Conservation (phyloP, 2,329 filamentous ascomycete genomes). For the Pseudogymnoascus sp. region DNA sequence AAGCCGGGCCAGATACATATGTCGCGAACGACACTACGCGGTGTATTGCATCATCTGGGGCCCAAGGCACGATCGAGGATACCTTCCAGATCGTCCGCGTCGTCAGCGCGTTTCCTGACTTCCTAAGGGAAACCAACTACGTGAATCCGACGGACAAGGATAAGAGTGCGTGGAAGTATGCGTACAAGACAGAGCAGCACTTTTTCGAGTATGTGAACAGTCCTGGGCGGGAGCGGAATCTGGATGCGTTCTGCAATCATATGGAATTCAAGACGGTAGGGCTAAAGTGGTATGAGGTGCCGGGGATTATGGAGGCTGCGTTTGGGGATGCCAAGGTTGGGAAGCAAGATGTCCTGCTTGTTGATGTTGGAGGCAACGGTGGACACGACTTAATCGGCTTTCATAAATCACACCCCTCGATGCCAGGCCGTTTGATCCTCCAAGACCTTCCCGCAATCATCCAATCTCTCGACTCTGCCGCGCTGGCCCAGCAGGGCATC, state of each 20-base stretch:
- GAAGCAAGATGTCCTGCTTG: conserved; percentile 3
- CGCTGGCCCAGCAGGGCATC: conserved; percentile 16
- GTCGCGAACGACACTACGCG: background rate
- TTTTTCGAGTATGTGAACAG: conserved; percentile 6
- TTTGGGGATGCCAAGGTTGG: conserved; percentile 1
- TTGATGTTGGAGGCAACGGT: conserved; percentile 13
- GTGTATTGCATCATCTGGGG: background rate
- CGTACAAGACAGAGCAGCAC: conserved; percentile 8
- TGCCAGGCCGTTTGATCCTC: conserved; percentile 9
- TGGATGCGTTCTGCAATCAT: conserved; percentile 4
- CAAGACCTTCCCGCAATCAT: conserved; percentile 13
- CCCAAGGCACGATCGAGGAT: conserved; percentile 4
- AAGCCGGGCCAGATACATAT: conserved; percentile 6
- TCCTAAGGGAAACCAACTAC: conserved; percentile 1
- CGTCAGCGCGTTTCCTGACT: background rate
- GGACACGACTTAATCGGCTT: conserved; percentile 14
- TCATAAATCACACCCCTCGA: background rate
- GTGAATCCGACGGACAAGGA: conserved; percentile 10
- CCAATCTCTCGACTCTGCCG: background rate
- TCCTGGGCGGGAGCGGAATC: conserved; percentile 1
- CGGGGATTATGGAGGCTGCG: conserved; percentile 2
- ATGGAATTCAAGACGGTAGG: conserved; percentile 10
- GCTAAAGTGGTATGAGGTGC: conserved; percentile 10
- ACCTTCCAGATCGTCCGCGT: conserved; percentile 1
- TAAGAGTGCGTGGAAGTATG: conserved; percentile 10